phyloP scores from a whole-genome alignment of 495 filamentous ascomycete species.

The Penicillium taxi region DNA sequence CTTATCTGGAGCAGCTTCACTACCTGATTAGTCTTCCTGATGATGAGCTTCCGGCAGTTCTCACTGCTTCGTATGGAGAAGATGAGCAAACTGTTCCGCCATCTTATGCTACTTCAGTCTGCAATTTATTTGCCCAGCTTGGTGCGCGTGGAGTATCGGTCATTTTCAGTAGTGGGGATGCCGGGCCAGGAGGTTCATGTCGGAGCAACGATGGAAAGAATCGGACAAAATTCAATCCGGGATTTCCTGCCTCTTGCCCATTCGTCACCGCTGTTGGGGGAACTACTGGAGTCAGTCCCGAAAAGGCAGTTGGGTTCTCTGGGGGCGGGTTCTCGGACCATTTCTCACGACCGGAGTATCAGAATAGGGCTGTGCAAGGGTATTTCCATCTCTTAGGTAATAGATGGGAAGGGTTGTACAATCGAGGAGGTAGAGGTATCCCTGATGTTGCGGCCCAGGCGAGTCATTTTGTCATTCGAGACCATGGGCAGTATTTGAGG shows the following conservation, averaged over 20 bases:
- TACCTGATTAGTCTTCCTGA: constrained; percentile 56
- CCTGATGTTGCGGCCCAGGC: constrained; percentile 62
- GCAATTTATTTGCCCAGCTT: constrained; percentile 64
- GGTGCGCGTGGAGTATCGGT: constrained; percentile 65
- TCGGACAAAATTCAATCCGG: constrained; percentile 53
- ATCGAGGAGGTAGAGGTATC: constrained; percentile 56
- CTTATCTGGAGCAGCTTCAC: constrained; percentile 72
- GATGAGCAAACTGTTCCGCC: constrained; percentile 43
- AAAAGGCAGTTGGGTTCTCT: constrained; percentile 50
- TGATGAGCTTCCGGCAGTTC: constrained; percentile 58
- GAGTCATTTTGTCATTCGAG: constrained; percentile 30
- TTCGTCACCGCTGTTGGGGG: constrained; percentile 75
- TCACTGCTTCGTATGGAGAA: constrained; percentile 64
- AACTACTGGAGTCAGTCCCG: constrained; percentile 46
- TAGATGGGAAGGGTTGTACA: constrained; percentile 43
- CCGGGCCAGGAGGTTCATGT: constrained; percentile 52
- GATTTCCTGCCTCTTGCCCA: constrained; percentile 72
- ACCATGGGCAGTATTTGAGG: constrained; percentile 27
- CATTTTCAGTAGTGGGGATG: constrained; percentile 67
- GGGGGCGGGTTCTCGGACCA: constrained; percentile 65
- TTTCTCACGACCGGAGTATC: constrained; percentile 59
- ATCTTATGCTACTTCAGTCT: constrained; percentile 55
- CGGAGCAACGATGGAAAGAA: constrained; percentile 58
- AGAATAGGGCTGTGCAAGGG: constrained; percentile 45
- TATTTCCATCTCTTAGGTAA: constrained; percentile 43